phyloP scores from a whole-genome alignment of 768 basidiomycete species.

The Psilocybe azurescens region DNA sequence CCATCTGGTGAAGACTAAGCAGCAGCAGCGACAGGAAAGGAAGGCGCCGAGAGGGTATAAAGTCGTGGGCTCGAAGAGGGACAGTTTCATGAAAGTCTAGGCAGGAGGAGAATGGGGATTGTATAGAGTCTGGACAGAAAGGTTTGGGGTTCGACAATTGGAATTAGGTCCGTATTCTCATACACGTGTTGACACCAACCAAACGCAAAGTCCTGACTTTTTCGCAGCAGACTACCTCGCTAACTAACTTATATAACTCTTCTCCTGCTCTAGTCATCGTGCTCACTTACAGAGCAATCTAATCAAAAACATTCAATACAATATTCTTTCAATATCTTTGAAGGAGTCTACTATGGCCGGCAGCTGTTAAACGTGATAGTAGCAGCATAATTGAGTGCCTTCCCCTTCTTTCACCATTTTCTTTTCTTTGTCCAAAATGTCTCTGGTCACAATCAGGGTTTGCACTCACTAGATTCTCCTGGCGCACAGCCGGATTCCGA shows the following conservation, averaged over 20 bases:
- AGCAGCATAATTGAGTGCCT: no score
- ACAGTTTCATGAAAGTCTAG: conserved; percentile 37
- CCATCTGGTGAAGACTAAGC: conserved; percentile 68
- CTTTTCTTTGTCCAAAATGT: no score
- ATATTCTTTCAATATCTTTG: neutral
- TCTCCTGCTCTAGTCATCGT: neutral
- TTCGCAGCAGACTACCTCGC: neutral
- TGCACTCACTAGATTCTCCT: no score
- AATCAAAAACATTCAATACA: neutral
- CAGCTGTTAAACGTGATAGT: no score
- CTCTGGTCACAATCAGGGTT: no score
- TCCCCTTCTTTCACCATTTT: no score
- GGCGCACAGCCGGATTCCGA: no score
- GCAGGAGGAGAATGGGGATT: neutral
- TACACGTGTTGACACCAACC: neutral
- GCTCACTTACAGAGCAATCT: neutral
- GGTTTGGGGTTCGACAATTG: neutral
- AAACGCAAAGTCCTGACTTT: neutral
- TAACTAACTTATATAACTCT: neutral
- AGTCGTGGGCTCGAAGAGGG: conserved; percentile 48
- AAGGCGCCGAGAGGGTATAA: conserved; percentile 72
- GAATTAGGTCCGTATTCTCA: neutral
- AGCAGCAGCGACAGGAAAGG: conserved; percentile 70
- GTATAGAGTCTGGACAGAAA: neutral
- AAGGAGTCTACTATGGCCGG: neutral